These are phyloP conservation scores for Aspergillus incahuasiensis DNA, from an alignment of 495 filamentous ascomycete species.

Conservation along the genomic window DNA sequence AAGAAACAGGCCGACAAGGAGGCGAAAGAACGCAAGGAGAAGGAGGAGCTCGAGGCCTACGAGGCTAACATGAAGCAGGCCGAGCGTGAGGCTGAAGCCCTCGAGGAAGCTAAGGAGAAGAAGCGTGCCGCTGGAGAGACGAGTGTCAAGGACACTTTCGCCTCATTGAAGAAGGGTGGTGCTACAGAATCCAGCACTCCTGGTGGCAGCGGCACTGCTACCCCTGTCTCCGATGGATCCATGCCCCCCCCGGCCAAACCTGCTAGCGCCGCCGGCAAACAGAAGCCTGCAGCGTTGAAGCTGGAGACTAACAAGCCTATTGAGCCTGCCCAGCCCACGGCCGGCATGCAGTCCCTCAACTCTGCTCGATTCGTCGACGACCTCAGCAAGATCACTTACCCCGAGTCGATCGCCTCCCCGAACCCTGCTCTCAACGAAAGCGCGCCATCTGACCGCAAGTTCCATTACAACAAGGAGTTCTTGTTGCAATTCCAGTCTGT, in stretches of 20 bases:
- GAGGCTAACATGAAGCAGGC: slow-evolving; percentile 54
- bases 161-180: slow-evolving; percentile 53
- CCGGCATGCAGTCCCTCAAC: slow-evolving; percentile 84
- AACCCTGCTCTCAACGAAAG: slow-evolving; percentile 82
- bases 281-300: slow-evolving; percentile 78
- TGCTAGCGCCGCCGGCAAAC: slow-evolving; percentile 43
- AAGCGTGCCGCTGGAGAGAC: slow-evolving; percentile 38
- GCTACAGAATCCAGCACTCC: slow-evolving; percentile 47
- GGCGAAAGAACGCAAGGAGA: slow-evolving; percentile 57
- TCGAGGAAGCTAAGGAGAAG: slow-evolving; percentile 49
- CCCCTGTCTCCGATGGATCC: slow-evolving; percentile 51
- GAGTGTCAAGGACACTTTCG: slow-evolving; percentile 45
- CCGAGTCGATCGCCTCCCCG: slow-evolving; percentile 73
- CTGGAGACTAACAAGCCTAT: slow-evolving; percentile 75
- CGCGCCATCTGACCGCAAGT: slow-evolving; percentile 70
- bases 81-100: slow-evolving; percentile 53
- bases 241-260: slow-evolving; percentile 54
- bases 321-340: slow-evolving; percentile 85
- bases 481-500: slow-evolving; percentile 93
- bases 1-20: slow-evolving; percentile 59
- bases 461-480: slow-evolving; percentile 94
- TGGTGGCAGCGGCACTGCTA: slow-evolving; percentile 52
- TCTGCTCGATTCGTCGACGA: slow-evolving; percentile 79
- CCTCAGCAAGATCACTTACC: slow-evolving; percentile 67
- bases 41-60: slow-evolving; percentile 44